Base-by-base conservation (phyloP, 768 basidiomycete species). In the Gymnopilus dilepis region DNA sequence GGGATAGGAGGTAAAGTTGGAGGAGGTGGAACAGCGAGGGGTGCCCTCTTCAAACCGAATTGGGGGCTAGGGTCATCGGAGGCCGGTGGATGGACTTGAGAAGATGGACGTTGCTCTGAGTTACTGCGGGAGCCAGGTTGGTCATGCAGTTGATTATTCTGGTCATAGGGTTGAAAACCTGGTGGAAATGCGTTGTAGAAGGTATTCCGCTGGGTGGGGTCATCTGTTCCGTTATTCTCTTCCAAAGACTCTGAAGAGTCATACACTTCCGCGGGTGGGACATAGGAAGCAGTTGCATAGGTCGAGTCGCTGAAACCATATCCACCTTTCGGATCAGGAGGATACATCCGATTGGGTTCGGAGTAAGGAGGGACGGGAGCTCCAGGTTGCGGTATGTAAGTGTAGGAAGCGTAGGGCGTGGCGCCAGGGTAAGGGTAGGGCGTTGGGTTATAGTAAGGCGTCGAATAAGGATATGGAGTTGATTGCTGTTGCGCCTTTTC, bases 21-120 rank as follows among this genome's bases (percentile, higher is more conserved):
- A 30, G 56, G 52, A 9, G 64, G 64, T n/a, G 64, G 64, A 15
- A 61, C 57, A 13, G 64, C 60, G 6, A 64, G 38, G 26, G 45
- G 30, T n/a, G 43, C 45, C 38, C 45, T 59, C 22, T 13, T 48
- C 4, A 26, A 28, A 41, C 12, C 28, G 43, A 17, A 13, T n/a
- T 7, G 26, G 6, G 40, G 11, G 12, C 30, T 9, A 11, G 2
- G 4, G 13, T 55, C 19, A 8, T n/a, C 6, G 21, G 33, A 33
- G 24, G 43, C 24, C 7, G 13, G 40, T 24, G 43, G n/a, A 21
- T 34, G 33, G 34, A 30, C 17, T 28, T 54, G 19, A 5, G n/a
- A 26, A 13, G 8, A 17, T 41, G 37, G 30, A 5, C 15, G 28
- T 40, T 3, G n/a, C 21, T 17, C 19, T 26, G 17, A 9, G 5